Evolutionary conservation across 805 yeast species (phyloP).

Genomic region (Lipomyces yamanashiensis): DNA sequence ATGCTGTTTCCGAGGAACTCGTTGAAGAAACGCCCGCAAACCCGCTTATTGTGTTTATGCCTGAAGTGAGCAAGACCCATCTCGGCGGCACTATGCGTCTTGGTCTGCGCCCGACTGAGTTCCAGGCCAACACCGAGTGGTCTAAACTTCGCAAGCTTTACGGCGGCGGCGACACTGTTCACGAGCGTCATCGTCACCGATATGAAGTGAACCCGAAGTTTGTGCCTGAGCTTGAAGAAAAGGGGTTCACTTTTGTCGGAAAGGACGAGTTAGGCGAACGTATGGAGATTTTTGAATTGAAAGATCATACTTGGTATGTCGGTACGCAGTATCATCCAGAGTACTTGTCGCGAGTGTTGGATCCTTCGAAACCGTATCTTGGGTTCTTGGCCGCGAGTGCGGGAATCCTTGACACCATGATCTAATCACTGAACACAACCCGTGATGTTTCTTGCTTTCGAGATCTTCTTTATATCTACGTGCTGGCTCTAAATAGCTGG

Average conservation of each 20-base stretch:
- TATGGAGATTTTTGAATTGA: conserved; percentile 91
- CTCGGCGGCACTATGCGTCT: conserved; percentile 99
- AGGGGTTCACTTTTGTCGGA: conserved; percentile 89
- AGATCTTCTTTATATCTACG: neutral
- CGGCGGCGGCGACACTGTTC: conserved; percentile 68
- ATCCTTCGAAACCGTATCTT: conserved; percentile 94
- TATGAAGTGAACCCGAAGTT: conserved; percentile 93
- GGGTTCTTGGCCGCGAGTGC: conserved; percentile 95
- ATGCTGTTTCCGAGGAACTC: conserved; percentile 37
- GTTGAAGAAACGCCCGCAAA: conserved; percentile 60
- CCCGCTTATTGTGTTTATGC: conserved; percentile 93
- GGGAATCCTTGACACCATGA: conserved; percentile 67
- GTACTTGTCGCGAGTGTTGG: conserved; percentile 92
- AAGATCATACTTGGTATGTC: conserved; percentile 85
- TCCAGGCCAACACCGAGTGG: conserved; percentile 68
- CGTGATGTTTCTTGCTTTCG: neutral
- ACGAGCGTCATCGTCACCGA: conserved; percentile 98
- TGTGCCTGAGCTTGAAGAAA: conserved; percentile 68
- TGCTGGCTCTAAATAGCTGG: neutral
- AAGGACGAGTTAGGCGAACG: conserved; percentile 87
- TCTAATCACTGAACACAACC: neutral
- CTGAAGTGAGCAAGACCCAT: conserved; percentile 93
- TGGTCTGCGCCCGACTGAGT: conserved; percentile 88
- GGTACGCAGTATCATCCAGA: conserved; percentile 99
- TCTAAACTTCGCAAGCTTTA: conserved; percentile 71